Base-by-base conservation (phyloP, 495 filamentous ascomycete genomes). In the Penicillium daleae region DNA sequence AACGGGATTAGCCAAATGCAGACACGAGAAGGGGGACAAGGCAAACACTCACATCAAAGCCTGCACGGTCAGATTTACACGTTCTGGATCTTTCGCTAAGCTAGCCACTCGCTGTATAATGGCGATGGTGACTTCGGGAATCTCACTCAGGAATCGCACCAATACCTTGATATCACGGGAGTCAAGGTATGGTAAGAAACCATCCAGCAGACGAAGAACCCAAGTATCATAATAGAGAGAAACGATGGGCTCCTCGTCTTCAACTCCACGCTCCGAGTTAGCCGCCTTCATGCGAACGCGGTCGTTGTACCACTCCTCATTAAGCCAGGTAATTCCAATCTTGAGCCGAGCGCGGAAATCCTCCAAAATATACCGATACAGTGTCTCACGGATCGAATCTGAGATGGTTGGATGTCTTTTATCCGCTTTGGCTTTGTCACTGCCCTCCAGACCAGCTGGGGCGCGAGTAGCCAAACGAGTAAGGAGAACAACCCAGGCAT, bases 241-340 rank as follows among this genome's bases (percentile, higher is more conserved):
- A 7, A 79, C 73, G 2, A 65, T 67, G 19, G 70, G 50, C 12
- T 76, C 70, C 6, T 57, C 57, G 17, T 82, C 74, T n/a, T 71
- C 68, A 4, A 78, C 77, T 9, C 71, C 66, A 21, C 78, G 78
- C 22, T 72, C 70, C 8, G 68, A 61, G 8, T 75, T 69, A 48
- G 80, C 77, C 49, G 69, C 67, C 37, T 75, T 70, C 73, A 82
- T 76, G 61, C 85, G 83, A 26, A 97, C 74, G 40, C 85, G 85
- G 72, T 97, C 96, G 70, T 92, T 95, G 76, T 96, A 98, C 94
- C 94, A 99, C 76, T 99, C 95, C 74, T 99, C 95, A 67, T 89
- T 93, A 27, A 98, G 80, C 95, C 95, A 99, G 19, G 87, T 85
- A 56, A 97, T 89, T 3, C 91, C 93, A 37, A 92, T 83, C 59